Conservation (phyloP, 345 rosid species). For the Dimocarpus longan region DNA sequence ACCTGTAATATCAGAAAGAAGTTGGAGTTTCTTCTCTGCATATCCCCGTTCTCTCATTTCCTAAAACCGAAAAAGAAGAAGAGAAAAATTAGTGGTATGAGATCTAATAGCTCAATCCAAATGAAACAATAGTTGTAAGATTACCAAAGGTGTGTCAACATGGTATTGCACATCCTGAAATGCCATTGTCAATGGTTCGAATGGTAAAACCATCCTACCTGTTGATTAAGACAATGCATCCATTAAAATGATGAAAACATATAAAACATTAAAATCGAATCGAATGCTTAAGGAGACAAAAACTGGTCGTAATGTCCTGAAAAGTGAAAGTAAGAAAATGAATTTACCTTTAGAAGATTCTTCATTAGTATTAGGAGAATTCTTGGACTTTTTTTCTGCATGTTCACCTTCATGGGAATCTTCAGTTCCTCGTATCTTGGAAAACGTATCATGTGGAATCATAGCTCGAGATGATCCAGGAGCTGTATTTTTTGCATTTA, state of each 20-base stretch:
- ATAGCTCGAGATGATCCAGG: conserved; percentile 68
- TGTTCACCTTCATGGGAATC: conserved; percentile 25
- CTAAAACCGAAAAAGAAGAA: conserved; percentile 28
- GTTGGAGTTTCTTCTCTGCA: conserved; percentile 50
- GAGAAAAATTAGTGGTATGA: not conserved
- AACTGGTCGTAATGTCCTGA: not conserved
- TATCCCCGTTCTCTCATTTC: conserved; percentile 57
- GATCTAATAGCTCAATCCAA: not conserved
- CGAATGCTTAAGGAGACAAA: not conserved
- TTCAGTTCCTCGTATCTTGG: conserved; percentile 46
- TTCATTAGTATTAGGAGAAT: not conserved
- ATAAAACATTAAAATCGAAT: not conserved
- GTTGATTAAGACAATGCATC: conserved; percentile 10
- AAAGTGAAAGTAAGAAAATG: not conserved
- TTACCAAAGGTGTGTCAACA: conserved; percentile 69
- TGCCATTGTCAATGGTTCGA: conserved; percentile 54
- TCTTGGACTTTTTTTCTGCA: conserved; percentile 7
- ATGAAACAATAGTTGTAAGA: not conserved
- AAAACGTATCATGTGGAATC: conserved; percentile 61
- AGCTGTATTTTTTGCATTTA: conserved; percentile 44
- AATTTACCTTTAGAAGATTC: conserved; percentile 30
- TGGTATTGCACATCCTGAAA: conserved; percentile 64
- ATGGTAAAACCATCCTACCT: conserved; percentile 74
- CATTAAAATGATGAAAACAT: not conserved
- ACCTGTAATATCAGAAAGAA: conserved; percentile 66